Conservation (phyloP, 1,284 basidiomycete species). For the Xerocomus amazonicus region DNA sequence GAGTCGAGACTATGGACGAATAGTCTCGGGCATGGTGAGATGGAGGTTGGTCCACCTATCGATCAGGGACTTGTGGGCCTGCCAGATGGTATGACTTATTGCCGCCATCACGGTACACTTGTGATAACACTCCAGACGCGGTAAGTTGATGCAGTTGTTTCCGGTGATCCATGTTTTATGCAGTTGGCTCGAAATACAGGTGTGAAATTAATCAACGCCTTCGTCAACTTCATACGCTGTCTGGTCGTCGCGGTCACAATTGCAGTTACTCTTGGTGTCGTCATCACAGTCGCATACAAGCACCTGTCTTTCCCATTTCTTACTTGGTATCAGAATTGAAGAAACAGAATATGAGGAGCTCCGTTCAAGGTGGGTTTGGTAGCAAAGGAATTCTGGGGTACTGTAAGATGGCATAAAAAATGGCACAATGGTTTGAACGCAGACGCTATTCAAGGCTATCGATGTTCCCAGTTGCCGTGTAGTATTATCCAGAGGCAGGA, state of each 20-base stretch:
- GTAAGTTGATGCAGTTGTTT: constrained; percentile 7
- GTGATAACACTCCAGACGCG: neutral
- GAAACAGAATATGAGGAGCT: constrained; percentile 23
- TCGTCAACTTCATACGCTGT: constrained; percentile 23
- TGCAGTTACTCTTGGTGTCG: constrained; percentile 13
- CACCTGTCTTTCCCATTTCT: constrained; percentile 18
- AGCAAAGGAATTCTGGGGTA: constrained; percentile 11
- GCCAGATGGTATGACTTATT: neutral
- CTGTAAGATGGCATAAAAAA: constrained; percentile 5
- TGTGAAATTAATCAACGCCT: constrained; percentile 17
- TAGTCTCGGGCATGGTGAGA: neutral
- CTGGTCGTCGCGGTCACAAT: constrained; percentile 17
- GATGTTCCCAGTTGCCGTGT: neutral
- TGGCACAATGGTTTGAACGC: neutral
- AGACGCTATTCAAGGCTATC: neutral
- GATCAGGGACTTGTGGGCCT: neutral
- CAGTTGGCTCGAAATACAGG: neutral
- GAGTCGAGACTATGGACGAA: neutral
- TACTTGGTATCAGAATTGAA: constrained; percentile 25
- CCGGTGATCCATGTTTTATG: neutral
- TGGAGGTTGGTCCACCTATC: neutral
- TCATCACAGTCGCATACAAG: constrained; percentile 20
- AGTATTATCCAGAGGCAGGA: neutral
- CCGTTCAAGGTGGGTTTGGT: constrained; percentile 21
- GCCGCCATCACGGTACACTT: neutral